Evolutionary conservation across 2,329 filamentous ascomycete species (phyloP).

Genomic region (Cladophialophora exuberans): DNA sequence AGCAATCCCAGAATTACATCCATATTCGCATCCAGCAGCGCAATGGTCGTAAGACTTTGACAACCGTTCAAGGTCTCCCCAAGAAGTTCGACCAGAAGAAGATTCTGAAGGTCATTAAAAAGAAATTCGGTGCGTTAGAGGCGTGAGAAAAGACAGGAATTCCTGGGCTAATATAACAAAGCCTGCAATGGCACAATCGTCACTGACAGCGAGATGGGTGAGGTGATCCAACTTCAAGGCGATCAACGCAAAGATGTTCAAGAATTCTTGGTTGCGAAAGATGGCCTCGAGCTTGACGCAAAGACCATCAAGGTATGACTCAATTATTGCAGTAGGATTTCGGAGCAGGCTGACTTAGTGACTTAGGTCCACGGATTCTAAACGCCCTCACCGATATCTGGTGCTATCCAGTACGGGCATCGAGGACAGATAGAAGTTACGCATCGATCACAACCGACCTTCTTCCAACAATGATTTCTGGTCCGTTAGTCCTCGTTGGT

Average conservation of each 20-base stretch:
- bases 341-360: background rate
- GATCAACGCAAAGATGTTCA: conserved; percentile 99
- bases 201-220: conserved; percentile 92
- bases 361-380: conserved; percentile 59
- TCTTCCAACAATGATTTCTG: conserved; percentile 28
- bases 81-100: conserved; percentile 99
- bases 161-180: conserved; percentile 99
- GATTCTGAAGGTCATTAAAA: conserved; percentile 99
- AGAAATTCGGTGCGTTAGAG: conserved; percentile 79
- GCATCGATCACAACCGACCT: conserved; percentile 16
- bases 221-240: conserved; percentile 99
- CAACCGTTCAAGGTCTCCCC: conserved; percentile 96
- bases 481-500: conserved; percentile 24
- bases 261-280: conserved; percentile 93
- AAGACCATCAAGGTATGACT: conserved; percentile 88
- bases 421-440: conserved; percentile 43
- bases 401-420: conserved; percentile 47
- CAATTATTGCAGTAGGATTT: background rate
- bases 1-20: conserved; percentile 96
- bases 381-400: conserved; percentile 45
- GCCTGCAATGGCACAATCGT: conserved; percentile 99
- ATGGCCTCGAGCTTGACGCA: conserved; percentile 87
- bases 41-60: conserved; percentile 99
- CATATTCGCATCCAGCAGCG: conserved; percentile 99
- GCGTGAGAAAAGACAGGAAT: conserved; percentile 58